Evolutionary conservation across 1,284 basidiomycete species (phyloP).

Genomic region (Cystobasidium slooffiae): DNA sequence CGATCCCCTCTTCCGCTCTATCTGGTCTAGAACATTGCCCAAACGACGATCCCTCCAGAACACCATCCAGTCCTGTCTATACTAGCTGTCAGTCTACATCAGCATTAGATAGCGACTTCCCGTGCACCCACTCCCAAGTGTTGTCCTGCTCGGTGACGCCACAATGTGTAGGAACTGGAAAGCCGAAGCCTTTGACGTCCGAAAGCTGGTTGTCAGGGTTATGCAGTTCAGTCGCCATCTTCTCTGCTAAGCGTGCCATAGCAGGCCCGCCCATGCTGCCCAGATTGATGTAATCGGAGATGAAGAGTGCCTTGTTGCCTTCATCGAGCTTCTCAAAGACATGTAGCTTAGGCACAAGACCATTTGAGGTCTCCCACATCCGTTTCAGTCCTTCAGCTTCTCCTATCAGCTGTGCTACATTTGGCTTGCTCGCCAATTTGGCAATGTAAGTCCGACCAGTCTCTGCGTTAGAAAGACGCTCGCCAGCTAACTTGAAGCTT

Average conservation of each 20-base stretch:
- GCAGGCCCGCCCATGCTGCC: slow-evolving; percentile 62
- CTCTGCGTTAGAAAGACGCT: slow-evolving; percentile 13
- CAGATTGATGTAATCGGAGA: slow-evolving; percentile 72
- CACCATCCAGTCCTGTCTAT: slow-evolving; percentile 61
- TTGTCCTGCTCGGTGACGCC: slow-evolving; percentile 76
- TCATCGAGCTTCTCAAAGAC: slow-evolving; percentile 60
- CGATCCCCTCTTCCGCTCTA: slow-evolving; percentile 55
- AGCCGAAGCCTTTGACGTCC: slow-evolving; percentile 65
- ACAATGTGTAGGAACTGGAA: slow-evolving; percentile 76
- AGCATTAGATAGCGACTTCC: not conserved
- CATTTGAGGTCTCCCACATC: slow-evolving; percentile 68
- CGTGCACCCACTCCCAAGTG: slow-evolving; percentile 64
- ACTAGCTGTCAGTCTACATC: not conserved
- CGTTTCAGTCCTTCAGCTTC: slow-evolving; percentile 73
- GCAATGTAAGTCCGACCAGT: slow-evolving; percentile 27
- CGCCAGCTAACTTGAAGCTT: slow-evolving; percentile 15
- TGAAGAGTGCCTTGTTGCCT: slow-evolving; percentile 62
- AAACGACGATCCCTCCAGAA: slow-evolving; percentile 68
- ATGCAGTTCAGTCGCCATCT: slow-evolving; percentile 70
- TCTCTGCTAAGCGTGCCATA: slow-evolving; percentile 65
- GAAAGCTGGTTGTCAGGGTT: slow-evolving; percentile 52
- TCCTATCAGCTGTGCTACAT: slow-evolving; percentile 67
- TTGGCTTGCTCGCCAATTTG: slow-evolving; percentile 11
- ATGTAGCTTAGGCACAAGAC: slow-evolving; percentile 69
- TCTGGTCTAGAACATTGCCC: slow-evolving; percentile 63